Percentiles rank a stretch among this genome's conserved stretches.
Evolutionary conservation across 345 rosid species (phyloP).

Genomic region (Syzygium aqueum): DNA sequence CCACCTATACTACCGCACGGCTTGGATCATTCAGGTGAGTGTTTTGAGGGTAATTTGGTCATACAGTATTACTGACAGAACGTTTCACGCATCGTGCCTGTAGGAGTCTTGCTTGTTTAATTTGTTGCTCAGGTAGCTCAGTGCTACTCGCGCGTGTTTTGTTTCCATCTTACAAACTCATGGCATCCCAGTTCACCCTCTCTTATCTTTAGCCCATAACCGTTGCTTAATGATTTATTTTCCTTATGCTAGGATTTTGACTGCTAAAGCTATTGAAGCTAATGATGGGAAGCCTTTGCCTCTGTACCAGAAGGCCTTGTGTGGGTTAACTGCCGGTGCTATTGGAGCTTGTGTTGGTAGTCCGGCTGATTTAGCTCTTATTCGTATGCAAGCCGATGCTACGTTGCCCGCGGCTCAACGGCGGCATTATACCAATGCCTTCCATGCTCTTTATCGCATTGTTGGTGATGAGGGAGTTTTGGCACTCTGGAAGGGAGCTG

Average conservation of each 20-base stretch:
- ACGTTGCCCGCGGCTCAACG: constrained; percentile 93
- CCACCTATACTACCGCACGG: constrained; percentile 96
- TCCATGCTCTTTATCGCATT: constrained; percentile 88
- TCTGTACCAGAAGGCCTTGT: constrained; percentile 88
- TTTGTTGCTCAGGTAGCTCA: neutral
- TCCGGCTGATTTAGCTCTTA: constrained; percentile 96
- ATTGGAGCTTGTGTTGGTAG: constrained; percentile 88
- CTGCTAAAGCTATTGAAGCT: constrained; percentile 77
- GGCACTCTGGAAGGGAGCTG: constrained; percentile 99
- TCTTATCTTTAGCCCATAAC: neutral
- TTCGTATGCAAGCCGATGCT: constrained; percentile 98
- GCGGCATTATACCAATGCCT: constrained; percentile 83
- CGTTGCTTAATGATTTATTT: neutral
- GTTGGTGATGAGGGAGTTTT: constrained; percentile 79
- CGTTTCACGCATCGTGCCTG: neutral
- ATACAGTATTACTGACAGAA: neutral
- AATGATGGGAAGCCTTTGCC: constrained; percentile 98
- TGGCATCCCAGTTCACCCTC: neutral
- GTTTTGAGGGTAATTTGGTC: neutral
- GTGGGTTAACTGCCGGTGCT: constrained; percentile 98
- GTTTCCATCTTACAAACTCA: no score
- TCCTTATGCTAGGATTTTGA: constrained; percentile 54
- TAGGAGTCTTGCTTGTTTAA: neutral
- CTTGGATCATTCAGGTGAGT: constrained; percentile 95
- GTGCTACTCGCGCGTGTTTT: no score